These are phyloP conservation scores for Solanum paucissectum DNA, from an alignment of 257 asterid genomes.

Conservation along the genomic window DNA sequence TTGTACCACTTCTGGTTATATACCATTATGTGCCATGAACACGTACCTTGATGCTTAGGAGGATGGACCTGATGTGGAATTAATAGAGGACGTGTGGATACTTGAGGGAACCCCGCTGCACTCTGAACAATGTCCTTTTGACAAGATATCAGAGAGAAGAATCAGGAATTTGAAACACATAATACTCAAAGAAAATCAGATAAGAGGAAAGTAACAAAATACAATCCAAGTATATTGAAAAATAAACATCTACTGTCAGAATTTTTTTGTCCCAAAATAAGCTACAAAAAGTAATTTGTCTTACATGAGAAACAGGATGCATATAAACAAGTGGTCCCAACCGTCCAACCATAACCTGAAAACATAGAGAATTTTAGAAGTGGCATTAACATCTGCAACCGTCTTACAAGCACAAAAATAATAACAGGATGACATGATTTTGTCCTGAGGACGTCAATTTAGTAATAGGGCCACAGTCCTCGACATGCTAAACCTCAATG, in stretches of 20 bases:
- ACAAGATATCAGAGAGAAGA: conserved; percentile 3
- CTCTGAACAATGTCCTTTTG: conserved; percentile 40
- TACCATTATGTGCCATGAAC: neutral
- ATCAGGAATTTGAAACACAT: conserved; percentile 2
- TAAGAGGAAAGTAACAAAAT: neutral
- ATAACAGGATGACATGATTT: neutral
- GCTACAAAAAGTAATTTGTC: conserved; percentile 6
- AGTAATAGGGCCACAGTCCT: neutral
- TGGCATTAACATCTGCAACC: neutral
- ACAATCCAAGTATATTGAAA: neutral
- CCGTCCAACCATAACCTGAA: conserved; percentile 63
- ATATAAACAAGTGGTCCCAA: conserved; percentile 49
- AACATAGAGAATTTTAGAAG: neutral
- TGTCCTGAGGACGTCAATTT: neutral
- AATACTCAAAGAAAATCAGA: neutral
- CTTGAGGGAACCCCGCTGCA: conserved; percentile 51
- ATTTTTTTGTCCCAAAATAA: neutral
- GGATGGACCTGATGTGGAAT: conserved; percentile 42
- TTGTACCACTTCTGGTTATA: neutral
- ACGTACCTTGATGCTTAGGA: conserved; percentile 72
- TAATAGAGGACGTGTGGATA: conserved; percentile 37
- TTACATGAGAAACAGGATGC: conserved; percentile 69
- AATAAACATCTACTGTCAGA: neutral
- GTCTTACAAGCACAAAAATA: neutral
- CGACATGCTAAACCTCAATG: neutral